Percentiles rank a stretch among this genome's conserved stretches.
phyloP scores from a whole-genome alignment of 192 early-diverging fungal species.

The Backusella macrospora region DNA sequence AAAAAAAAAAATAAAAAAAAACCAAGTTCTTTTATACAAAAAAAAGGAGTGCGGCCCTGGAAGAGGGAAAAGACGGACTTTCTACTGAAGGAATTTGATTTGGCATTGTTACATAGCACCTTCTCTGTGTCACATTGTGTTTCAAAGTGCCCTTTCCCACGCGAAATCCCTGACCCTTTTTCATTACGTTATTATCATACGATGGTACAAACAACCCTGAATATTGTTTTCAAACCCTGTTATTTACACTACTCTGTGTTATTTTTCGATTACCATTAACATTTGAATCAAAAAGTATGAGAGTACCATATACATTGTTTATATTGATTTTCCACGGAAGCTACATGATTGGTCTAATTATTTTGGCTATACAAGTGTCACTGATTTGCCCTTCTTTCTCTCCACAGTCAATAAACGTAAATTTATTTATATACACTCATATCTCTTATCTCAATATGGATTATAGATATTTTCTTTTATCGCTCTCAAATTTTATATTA shows the following conservation, averaged over 20 bases:
- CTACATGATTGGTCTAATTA: conserved; percentile 4
- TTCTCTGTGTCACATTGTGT: conserved; percentile 15
- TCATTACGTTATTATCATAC: conserved; percentile 10
- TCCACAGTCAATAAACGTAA: conserved; percentile 6
- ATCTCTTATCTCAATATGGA: neutral
- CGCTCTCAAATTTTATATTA: too few species aligned
- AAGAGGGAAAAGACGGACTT: conserved; percentile 15
- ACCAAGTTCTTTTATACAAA: neutral
- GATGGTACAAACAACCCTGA: conserved; percentile 12
- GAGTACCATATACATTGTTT: neutral
- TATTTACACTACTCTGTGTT: neutral
- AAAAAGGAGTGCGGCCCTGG: conserved; percentile 11
- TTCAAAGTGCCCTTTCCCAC: conserved; percentile 12
- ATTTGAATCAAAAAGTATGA: neutral
- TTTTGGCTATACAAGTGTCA: conserved; percentile 9
- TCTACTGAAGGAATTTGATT: conserved; percentile 14
- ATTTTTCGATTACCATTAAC: neutral
- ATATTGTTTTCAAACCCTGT: conserved; percentile 4
- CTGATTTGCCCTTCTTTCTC: neutral
- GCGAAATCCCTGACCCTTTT: conserved; percentile 4
- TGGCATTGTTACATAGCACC: neutral
- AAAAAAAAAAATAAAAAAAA: conserved; percentile 1
- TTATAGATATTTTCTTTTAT: too few species aligned
- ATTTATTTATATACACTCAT: conserved; percentile 5
- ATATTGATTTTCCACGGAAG: conserved; percentile 7